Conservation (phyloP, 257 asterid species). For the Solanum pimpinellifolium region DNA sequence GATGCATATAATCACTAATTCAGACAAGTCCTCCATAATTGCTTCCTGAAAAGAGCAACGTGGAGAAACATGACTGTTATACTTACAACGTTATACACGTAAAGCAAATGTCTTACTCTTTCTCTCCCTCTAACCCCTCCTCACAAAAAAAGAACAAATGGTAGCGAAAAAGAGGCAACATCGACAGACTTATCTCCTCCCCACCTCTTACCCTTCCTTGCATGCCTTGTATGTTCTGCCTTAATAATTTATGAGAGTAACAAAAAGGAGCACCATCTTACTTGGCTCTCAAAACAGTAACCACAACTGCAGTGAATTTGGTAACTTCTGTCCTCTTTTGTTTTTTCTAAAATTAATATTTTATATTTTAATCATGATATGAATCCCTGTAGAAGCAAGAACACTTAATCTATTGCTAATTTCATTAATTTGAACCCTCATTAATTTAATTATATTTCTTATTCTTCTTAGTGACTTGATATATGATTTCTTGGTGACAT, state of each 20-base stretch:
- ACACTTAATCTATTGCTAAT: neutral
- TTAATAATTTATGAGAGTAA: neutral
- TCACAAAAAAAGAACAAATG: neutral
- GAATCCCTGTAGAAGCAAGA: neutral
- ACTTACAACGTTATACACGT: neutral
- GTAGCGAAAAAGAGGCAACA: neutral
- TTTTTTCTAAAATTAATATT: neutral
- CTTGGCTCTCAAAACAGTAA: neutral
- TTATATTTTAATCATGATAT: neutral
- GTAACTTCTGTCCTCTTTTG: neutral
- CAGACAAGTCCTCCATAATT: neutral
- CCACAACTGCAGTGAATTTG: neutral
- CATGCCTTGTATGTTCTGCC: neutral
- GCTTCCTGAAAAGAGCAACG: neutral
- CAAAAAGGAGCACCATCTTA: neutral
- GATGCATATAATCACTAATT: neutral
- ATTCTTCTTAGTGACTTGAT: slow-evolving; percentile 66
- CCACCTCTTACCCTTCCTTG: neutral
- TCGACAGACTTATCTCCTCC: neutral
- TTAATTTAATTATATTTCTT: neutral
- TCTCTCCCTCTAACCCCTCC: neutral
- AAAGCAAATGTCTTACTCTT: neutral
- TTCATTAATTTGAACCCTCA: neutral
- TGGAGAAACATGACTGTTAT: neutral
- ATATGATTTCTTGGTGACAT: slow-evolving; percentile 79